These are phyloP conservation scores for Hypsizygus marmoreus DNA, from an alignment of 768 basidiomycete species.

Conservation along the genomic window DNA sequence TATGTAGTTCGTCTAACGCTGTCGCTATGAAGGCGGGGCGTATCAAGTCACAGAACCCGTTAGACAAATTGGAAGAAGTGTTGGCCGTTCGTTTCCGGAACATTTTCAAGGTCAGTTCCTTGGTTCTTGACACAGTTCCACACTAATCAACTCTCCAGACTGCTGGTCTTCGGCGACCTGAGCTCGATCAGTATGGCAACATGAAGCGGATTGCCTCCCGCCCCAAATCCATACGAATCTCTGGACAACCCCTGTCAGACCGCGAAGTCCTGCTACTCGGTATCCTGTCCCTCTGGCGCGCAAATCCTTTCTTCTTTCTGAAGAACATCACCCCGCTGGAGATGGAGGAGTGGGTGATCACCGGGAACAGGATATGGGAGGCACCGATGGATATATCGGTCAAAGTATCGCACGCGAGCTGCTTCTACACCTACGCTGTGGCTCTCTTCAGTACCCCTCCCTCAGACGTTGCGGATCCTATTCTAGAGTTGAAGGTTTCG, in stretches of 20 bases:
- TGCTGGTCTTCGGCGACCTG: conserved; percentile 54
- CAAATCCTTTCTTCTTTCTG: conserved; percentile 55
- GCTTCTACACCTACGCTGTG: conserved; percentile 47
- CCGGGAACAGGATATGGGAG: conserved; percentile 58
- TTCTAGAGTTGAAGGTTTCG: conserved; percentile 35
- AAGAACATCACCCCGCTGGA: conserved; percentile 42
- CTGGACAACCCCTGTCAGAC: conserved; percentile 60
- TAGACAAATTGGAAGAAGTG: conserved; percentile 47
- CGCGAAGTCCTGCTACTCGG: conserved; percentile 70
- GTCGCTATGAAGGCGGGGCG: conserved; percentile 42
- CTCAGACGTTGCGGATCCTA: conserved; percentile 40
- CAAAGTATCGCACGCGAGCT: conserved; percentile 59
- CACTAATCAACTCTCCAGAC: conserved; percentile 33
- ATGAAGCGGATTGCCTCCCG: conserved; percentile 52
- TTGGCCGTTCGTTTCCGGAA: conserved; percentile 51
- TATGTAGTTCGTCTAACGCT: conserved; percentile 2
- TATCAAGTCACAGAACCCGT: conserved; percentile 57
- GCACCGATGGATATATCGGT: conserved; percentile 63
- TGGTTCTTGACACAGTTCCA: not conserved
- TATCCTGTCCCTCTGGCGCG: conserved; percentile 70
- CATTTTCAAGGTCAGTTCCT: conserved; percentile 54
- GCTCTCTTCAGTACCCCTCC: conserved; percentile 44
- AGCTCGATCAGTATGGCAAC: conserved; percentile 60
- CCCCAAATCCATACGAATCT: conserved; percentile 62
- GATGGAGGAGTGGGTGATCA: conserved; percentile 47